These are phyloP conservation scores for Cydonia oblonga DNA, from an alignment of 331 rosid genomes.

Conservation along the genomic window DNA sequence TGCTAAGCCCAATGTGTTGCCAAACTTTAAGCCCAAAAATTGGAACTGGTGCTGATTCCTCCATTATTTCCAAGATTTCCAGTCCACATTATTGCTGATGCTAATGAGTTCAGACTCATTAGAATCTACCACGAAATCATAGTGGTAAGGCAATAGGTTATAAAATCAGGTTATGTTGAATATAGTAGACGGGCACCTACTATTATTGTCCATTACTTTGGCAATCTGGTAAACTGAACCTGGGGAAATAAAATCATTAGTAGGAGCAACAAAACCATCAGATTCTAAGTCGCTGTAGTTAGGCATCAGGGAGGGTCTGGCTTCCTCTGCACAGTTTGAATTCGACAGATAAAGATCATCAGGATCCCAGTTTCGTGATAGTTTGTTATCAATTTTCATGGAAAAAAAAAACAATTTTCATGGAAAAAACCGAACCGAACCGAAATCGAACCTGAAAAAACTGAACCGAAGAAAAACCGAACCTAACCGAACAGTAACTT, in stretches of 20 bases:
- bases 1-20: too few species aligned
- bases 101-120: conserved; percentile 8
- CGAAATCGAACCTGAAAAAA: too few species aligned
- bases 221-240: conserved; percentile 27
- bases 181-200: neutral
- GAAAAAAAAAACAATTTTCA: too few species aligned
- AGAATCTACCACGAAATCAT: conserved; percentile 15
- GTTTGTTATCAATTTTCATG: neutral
- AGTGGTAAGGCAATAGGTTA: neutral
- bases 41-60: too few species aligned
- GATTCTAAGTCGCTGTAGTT: fast-evolving
- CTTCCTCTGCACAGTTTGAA: neutral
- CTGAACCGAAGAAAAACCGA: too few species aligned
- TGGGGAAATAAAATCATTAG: conserved; percentile 13
- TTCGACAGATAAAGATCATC: conserved; percentile 15
- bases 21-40: too few species aligned
- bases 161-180: conserved; percentile 24
- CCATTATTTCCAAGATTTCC: conserved; percentile 23
- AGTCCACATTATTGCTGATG: conserved; percentile 39
- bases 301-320: fast-evolving
- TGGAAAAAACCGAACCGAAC: too few species aligned
- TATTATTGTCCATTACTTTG: neutral
- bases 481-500: too few species aligned
- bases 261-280: neutral
- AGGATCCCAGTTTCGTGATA: conserved; percentile 31